A percentile compares a stretch with the other conserved stretches of the same genome.
Evolutionary conservation across 495 filamentous ascomycete genomes (phyloP).

Genomic region (Thozetella sp.): DNA sequence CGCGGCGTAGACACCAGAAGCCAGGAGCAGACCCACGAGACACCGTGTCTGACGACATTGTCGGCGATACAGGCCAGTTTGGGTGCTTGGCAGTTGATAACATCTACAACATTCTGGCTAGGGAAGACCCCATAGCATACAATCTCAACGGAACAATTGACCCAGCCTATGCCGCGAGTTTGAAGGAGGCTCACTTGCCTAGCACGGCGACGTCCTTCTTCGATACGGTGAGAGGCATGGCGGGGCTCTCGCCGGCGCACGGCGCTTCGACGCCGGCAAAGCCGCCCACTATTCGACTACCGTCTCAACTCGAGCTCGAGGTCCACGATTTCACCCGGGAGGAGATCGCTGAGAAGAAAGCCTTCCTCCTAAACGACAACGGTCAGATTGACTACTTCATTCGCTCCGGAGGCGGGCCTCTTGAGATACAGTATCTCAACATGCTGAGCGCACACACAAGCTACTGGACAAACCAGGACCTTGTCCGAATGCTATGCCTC

Average conservation of each 20-base stretch:
- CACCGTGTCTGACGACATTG: constrained; percentile 62
- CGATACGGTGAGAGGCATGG: constrained; percentile 60
- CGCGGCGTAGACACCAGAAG: constrained; percentile 75
- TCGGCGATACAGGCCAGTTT: constrained; percentile 75
- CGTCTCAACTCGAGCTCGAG: constrained; percentile 90
- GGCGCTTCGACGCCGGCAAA: constrained; percentile 18
- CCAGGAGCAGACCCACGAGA: constrained; percentile 65
- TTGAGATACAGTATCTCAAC: constrained; percentile 95
- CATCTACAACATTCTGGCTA: constrained; percentile 86
- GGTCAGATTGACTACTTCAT: constrained; percentile 92
- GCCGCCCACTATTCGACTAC: constrained; percentile 63
- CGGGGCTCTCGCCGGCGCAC: constrained; percentile 8
- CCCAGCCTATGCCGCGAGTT: constrained; percentile 69
- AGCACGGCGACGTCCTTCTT: constrained; percentile 68
- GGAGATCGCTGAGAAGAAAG: constrained; percentile 88
- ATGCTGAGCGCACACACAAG: constrained; percentile 97
- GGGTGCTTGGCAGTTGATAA: constrained; percentile 95
- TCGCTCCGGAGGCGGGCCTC: constrained; percentile 73
- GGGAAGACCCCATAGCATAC: constrained; percentile 79
- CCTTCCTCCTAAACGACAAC: constrained; percentile 89
- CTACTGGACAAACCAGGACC: constrained; percentile 87
- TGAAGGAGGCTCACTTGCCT: constrained; percentile 80
- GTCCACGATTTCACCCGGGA: constrained; percentile 94
- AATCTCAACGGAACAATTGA: constrained; percentile 90
- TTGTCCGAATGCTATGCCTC: constrained; percentile 82